These are phyloP conservation scores for Leccinum ochraceum DNA, from an alignment of 768 basidiomycete genomes.

Conservation along the genomic window DNA sequence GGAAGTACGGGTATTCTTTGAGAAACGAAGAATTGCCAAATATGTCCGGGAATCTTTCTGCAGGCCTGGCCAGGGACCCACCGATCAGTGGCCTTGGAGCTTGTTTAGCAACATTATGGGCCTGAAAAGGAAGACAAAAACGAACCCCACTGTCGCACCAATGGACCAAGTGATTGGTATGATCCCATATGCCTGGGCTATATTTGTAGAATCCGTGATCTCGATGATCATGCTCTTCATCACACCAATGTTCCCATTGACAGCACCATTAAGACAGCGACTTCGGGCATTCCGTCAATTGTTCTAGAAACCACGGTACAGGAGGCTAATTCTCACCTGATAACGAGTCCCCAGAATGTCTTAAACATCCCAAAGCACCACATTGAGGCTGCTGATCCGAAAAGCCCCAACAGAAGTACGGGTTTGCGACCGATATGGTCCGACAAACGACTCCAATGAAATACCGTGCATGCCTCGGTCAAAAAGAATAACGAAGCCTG, in stretches of 20 bases:
- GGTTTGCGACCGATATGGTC: constrained; percentile 53
- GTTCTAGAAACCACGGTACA: neutral
- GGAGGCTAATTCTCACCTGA: constrained; percentile 32
- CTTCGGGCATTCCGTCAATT: constrained; percentile 22
- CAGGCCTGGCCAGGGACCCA: constrained; percentile 61
- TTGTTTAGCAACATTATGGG: constrained; percentile 3
- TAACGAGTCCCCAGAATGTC: constrained; percentile 44
- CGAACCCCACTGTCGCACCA: constrained; percentile 46
- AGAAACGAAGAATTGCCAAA: constrained; percentile 62
- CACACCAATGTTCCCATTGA: constrained; percentile 58
- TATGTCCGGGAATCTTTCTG: constrained; percentile 60
- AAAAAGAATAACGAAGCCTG: constrained; percentile 52
- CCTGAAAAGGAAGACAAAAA: neutral
- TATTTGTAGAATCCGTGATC: constrained; percentile 38
- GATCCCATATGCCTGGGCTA: constrained; percentile 50
- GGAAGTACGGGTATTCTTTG: constrained; percentile 69
- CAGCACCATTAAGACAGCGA: constrained; percentile 46
- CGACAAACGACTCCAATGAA: constrained; percentile 52
- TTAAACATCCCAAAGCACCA: constrained; percentile 48
- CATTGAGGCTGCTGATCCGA: constrained; percentile 48
- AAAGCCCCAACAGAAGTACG: constrained; percentile 45
- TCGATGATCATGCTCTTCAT: constrained; percentile 49
- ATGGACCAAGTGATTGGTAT: constrained; percentile 52
- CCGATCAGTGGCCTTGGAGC: constrained; percentile 64
- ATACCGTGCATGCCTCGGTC: constrained; percentile 47